phyloP scores from a whole-genome alignment of 2,329 filamentous ascomycete species.

The Whalleya microplaca region DNA sequence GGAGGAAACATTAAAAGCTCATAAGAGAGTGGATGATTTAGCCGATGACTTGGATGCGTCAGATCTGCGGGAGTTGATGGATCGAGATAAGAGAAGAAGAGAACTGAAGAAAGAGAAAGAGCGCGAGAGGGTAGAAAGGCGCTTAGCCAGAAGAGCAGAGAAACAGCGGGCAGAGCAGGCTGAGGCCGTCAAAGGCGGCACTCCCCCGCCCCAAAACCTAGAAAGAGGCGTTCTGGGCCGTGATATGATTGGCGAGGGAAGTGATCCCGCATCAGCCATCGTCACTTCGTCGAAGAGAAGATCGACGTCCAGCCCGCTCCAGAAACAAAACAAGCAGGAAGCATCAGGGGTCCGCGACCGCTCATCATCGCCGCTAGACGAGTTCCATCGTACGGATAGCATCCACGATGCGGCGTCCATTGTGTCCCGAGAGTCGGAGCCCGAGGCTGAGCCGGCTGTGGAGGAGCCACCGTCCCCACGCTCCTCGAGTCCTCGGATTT shows the following conservation, averaged over 20 bases:
- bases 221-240: constrained; percentile 64
- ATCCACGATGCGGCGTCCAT: constrained; percentile 41
- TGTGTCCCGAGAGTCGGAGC: constrained; percentile 15
- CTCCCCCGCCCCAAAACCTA: constrained; percentile 58
- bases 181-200: constrained; percentile 55
- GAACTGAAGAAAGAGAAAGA: constrained; percentile 74
- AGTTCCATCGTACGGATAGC: constrained; percentile 55
- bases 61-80: constrained; percentile 85
- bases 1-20: constrained; percentile 63
- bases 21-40: constrained; percentile 69
- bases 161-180: constrained; percentile 64
- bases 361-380: constrained; percentile 43
- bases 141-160: constrained; percentile 68
- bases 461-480: constrained; percentile 22
- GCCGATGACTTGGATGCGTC: constrained; percentile 85
- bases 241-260: constrained; percentile 59
- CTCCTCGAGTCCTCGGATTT: constrained; percentile 40
- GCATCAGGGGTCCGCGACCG: constrained; percentile 25
- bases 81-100: constrained; percentile 79
- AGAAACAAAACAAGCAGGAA: constrained; percentile 37
- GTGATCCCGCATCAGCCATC: constrained; percentile 57
- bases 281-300: constrained; percentile 61
- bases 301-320: constrained; percentile 43
- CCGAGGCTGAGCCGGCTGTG: constrained; percentile 12
- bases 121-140: constrained; percentile 67